Conservation (phyloP, 2,329 filamentous ascomycete species). For the Penicillium rolfsii region DNA sequence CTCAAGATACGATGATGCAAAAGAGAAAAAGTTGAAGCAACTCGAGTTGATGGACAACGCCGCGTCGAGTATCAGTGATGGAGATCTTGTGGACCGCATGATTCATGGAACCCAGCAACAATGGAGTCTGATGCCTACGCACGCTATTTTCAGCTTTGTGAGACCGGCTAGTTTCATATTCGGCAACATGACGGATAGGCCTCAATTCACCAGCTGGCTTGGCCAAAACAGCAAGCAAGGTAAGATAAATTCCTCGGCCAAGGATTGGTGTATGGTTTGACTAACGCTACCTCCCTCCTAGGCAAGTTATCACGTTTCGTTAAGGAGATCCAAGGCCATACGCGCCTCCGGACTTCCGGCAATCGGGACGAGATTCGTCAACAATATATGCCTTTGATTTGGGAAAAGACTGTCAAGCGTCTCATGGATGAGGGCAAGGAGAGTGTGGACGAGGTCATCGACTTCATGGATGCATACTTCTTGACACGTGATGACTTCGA, state of each 20-base stretch:
- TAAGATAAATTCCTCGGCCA: conserved; percentile 46
- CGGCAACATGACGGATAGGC: conserved; percentile 71
- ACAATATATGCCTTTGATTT: conserved; percentile 87
- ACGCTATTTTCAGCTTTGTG: conserved; percentile 94
- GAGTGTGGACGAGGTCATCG: conserved; percentile 78
- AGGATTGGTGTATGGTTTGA: conserved; percentile 1
- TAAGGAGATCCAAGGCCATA: conserved; percentile 95
- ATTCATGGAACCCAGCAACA: conserved; percentile 98
- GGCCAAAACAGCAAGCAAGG: conserved; percentile 90
- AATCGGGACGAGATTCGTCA: conserved; percentile 93
- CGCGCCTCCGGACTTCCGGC: conserved; percentile 86
- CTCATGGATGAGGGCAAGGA: conserved; percentile 81
- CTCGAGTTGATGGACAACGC: conserved; percentile 85
- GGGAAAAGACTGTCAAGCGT: conserved; percentile 75
- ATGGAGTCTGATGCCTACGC: conserved; percentile 96
- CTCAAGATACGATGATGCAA: conserved; percentile 64
- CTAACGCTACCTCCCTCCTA: conserved; percentile 18
- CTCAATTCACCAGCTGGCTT: conserved; percentile 86
- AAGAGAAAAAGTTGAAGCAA: conserved; percentile 76
- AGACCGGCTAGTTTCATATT: conserved; percentile 84
- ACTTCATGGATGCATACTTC: conserved; percentile 96
- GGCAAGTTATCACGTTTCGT: conserved; percentile 74
- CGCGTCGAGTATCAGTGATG: conserved; percentile 94
- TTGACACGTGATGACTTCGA: conserved; percentile 95
- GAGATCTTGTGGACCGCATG: conserved; percentile 94